Evolutionary conservation across 2,329 filamentous ascomycete genomes (phyloP), one percentile per base, ranked within the genome.

Genomic region (Beauveria pseudobassiana): DNA sequence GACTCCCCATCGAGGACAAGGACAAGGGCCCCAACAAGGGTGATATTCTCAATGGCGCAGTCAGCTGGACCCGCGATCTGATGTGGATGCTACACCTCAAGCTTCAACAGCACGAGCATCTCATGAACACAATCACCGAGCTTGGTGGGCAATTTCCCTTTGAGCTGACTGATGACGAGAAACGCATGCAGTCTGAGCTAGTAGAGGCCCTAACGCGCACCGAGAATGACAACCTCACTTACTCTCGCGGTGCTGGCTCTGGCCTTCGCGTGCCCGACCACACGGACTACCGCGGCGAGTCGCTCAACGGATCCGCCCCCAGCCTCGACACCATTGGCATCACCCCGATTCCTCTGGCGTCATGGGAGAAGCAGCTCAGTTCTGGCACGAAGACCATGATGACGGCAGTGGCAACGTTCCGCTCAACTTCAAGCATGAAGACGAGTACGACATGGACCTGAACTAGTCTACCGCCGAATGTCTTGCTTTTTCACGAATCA

Each of bases 1-100:
- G 93, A 16, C 82, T 98, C 34, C 93, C 95, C 0, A 84, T 96
- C 42, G 95, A 99, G 69, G 95, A 98, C 67, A 98, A 98, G 74
- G 95, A 99, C 77, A 98, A 98, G 73, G 95, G 95, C 0, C 95
- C 95, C 6, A 98, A 98, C 80, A 99, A 99, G 78, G 95, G 95
- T 54, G 95, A 99, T 69, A 98, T 99, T 63, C 87, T 99, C 69
- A 98, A 98, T 71, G 93, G 95, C 34, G 90, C 93, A 40, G 95
- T 98, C 59, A 92, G 91, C 76, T 99, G 95, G 95, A 97, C 91
- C 64, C 87, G 93, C 65, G 95, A 99, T 76, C 81, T 99, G 58
- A 96, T 98, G 91, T 98, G 95, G 95, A 88, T 96, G 78, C 79
- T 96, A 63, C 87, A 96, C 71, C 82, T 90, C 70, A 96, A 96